Evolutionary conservation across 768 basidiomycete genomes (phyloP).

Genomic region (Lanmaoa rubissima): DNA sequence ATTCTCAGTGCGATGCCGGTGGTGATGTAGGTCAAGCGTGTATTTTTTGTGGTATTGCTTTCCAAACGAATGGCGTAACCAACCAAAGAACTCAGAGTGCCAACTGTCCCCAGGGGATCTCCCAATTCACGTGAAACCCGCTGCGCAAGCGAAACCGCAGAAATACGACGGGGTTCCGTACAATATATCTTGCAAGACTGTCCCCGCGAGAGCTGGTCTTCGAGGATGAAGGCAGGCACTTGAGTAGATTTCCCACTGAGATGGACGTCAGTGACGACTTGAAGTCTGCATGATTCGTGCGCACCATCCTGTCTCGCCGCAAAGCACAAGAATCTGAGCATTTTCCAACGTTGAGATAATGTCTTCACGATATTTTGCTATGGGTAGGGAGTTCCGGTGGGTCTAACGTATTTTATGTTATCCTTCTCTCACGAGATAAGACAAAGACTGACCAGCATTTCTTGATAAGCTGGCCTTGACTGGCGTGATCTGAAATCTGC

Average conservation of each 20-base stretch:
- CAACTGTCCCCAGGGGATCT: constrained; percentile 75
- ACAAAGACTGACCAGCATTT: constrained; percentile 70
- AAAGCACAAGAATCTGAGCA: constrained; percentile 85
- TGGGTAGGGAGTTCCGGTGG: constrained; percentile 79
- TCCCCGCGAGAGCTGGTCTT: constrained; percentile 81
- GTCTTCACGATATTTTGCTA: constrained; percentile 73
- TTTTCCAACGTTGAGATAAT: constrained; percentile 69
- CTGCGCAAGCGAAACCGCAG: constrained; percentile 93
- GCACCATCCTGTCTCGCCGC: constrained; percentile 76
- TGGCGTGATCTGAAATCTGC: constrained; percentile 61
- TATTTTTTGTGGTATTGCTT: constrained; percentile 77
- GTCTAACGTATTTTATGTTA: constrained; percentile 38
- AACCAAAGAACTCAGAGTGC: constrained; percentile 74
- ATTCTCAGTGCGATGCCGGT: constrained; percentile 95
- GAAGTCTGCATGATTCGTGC: constrained; percentile 39
- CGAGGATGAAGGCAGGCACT: constrained; percentile 90
- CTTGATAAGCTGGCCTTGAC: constrained; percentile 66
- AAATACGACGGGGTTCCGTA: constrained; percentile 94
- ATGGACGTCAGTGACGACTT: constrained; percentile 4
- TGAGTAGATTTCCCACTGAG: constrained; percentile 94
- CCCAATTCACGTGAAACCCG: constrained; percentile 91
- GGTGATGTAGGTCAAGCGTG: constrained; percentile 81
- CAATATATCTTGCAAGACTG: constrained; percentile 87
- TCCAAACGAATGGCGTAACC: constrained; percentile 96
- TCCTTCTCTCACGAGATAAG: not conserved